Conservation (phyloP, 257 asterid genomes). For the Mitragyna speciosa region DNA sequence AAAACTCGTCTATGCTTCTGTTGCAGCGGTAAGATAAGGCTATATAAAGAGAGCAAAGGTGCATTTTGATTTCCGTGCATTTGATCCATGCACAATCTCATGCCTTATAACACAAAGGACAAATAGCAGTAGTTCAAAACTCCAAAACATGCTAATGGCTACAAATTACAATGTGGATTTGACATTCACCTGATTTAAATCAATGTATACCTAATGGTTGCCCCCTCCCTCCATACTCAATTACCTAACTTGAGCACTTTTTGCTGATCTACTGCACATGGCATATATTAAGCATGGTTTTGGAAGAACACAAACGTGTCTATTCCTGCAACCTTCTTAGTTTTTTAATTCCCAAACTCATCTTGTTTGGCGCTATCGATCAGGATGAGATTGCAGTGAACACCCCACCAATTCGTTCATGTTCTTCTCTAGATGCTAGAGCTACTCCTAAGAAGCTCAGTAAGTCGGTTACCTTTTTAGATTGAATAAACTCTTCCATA, state of each 20-base stretch:
- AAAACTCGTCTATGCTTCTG: no score
- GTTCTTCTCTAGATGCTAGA: background rate
- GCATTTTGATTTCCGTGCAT: background rate
- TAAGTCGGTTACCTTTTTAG: background rate
- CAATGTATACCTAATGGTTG: conserved; percentile 64
- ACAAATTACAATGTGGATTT: conserved; percentile 37
- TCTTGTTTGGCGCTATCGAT: background rate
- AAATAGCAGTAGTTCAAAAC: background rate
- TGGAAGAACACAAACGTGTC: conserved; percentile 38
- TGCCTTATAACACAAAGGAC: background rate
- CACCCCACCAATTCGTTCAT: background rate
- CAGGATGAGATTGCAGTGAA: no score
- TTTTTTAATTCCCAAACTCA: conserved; percentile 30
- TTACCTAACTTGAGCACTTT: conserved; percentile 55
- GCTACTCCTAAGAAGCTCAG: background rate
- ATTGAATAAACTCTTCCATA: no score
- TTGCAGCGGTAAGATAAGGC: no score
- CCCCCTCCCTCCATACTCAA: conserved; percentile 52
- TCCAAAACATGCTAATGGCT: conserved; percentile 8
- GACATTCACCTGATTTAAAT: conserved; percentile 64
- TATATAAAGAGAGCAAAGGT: background rate
- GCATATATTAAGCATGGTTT: conserved; percentile 40
- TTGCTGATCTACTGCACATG: conserved; percentile 46
- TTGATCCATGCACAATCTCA: background rate
- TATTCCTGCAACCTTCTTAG: conserved; percentile 23